These are phyloP conservation scores for Pyrus bretschneideri DNA, from an alignment of 306 rosid genomes.

Conservation along the genomic window DNA sequence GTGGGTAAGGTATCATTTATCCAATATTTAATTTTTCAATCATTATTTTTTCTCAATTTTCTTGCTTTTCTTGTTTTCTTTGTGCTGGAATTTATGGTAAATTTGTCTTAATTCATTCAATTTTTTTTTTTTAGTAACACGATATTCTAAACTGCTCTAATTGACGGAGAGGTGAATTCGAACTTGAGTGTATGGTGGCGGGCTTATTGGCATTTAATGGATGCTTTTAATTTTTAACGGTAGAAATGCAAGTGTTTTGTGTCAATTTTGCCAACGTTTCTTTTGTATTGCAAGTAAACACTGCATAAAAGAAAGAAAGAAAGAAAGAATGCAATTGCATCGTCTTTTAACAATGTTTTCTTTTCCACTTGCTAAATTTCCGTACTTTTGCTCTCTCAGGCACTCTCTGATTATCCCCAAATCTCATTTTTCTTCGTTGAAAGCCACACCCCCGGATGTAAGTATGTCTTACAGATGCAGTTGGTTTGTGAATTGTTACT, in stretches of 20 bases:
- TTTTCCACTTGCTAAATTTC: neutral
- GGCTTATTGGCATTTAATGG: too few relatives aligned
- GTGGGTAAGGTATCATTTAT: conserved; percentile 90
- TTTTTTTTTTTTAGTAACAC: too few relatives aligned
- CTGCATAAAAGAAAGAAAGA: neutral
- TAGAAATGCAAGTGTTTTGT: neutral
- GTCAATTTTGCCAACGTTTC: neutral
- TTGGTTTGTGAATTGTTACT: neutral
- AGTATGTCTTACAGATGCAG: conserved; percentile 29
- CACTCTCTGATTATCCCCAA: conserved; percentile 95
- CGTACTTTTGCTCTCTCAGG: conserved; percentile 35
- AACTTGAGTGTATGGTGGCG: too few relatives aligned
- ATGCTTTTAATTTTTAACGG: neutral
- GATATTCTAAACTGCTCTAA: neutral
- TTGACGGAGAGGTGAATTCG: too few relatives aligned
- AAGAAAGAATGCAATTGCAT: neutral
- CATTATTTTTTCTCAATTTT: neutral
- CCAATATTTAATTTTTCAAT: conserved; percentile 15
- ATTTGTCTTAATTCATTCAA: neutral
- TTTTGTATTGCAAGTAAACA: neutral
- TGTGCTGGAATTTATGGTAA: neutral
- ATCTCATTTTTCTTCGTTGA: conserved; percentile 75
- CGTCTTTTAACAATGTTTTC: neutral
- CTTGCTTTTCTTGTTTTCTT: neutral
- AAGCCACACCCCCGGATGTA: conserved; percentile 87